Conservation (phyloP, 2,329 filamentous ascomycete genomes). For the Pseudogymnoascus sp. region DNA sequence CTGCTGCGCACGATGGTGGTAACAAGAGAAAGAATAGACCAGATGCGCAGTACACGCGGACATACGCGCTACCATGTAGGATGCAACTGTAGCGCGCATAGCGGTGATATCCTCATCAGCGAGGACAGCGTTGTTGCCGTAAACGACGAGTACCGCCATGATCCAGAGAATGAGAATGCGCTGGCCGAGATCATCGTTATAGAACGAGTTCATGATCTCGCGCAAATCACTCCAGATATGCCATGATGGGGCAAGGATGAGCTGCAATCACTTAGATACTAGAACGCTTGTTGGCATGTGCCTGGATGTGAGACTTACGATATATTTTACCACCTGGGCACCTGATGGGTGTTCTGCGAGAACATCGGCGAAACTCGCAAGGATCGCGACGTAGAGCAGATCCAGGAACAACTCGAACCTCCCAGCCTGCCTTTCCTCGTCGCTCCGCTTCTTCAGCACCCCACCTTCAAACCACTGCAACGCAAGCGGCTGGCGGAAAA, state of each 20-base stretch:
- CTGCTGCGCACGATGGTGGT: constrained; percentile 40
- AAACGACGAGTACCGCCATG: constrained; percentile 42
- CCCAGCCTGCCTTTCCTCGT: constrained; percentile 15
- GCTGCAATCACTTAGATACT: constrained; percentile 14
- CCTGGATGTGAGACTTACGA: constrained; percentile 19
- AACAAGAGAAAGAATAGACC: constrained; percentile 39
- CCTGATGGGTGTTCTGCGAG: constrained; percentile 40
- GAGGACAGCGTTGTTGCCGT: constrained; percentile 40
- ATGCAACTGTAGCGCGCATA: constrained; percentile 39
- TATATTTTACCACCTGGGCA: constrained; percentile 39
- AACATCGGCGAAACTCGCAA: constrained; percentile 44
- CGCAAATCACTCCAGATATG: constrained; percentile 44
- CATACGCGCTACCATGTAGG: constrained; percentile 40
- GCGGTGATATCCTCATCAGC: constrained; percentile 38
- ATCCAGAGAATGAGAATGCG: constrained; percentile 43
- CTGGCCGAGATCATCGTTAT: constrained; percentile 43
- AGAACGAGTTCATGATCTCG: constrained; percentile 46
- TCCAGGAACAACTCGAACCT: constrained; percentile 46
- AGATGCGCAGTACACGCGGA: constrained; percentile 33
- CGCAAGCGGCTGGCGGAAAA: constrained; percentile 17
- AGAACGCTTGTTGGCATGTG: background rate
- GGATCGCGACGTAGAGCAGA: constrained; percentile 42
- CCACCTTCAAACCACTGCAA: constrained; percentile 17
- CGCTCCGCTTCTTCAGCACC: constrained; percentile 11
- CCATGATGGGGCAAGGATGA: constrained; percentile 43